phyloP scores from a whole-genome alignment of 371 early-diverging fungal species.

The Amoeboaphelidium occidentale region DNA sequence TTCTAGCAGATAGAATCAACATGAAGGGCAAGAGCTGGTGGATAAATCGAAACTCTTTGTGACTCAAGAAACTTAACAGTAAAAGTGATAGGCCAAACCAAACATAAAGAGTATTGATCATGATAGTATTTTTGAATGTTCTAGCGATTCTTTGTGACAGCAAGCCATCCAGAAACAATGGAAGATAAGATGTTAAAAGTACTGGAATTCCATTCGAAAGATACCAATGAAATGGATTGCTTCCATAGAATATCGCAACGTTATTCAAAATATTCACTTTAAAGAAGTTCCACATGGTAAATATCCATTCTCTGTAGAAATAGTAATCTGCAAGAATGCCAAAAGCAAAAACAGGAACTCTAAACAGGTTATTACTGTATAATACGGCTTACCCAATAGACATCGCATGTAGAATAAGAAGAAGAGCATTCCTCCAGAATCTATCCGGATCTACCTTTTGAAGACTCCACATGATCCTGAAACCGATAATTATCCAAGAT shows the following conservation, averaged over 20 bases:
- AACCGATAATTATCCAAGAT: slow-evolving; percentile 48
- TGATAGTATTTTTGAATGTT: background rate
- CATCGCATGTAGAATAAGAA: background rate
- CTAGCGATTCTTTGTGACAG: background rate
- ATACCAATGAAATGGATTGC: slow-evolving; percentile 74
- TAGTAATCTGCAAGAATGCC: slow-evolving; percentile 23
- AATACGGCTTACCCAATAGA: background rate
- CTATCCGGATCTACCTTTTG: background rate
- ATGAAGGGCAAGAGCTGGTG: slow-evolving; percentile 54
- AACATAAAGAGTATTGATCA: slow-evolving; percentile 6
- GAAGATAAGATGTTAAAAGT: slow-evolving; percentile 41
- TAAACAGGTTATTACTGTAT: background rate
- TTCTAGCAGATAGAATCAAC: slow-evolving; percentile 30
- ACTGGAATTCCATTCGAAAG: slow-evolving; percentile 50
- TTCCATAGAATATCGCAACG: slow-evolving; percentile 64
- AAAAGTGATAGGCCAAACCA: slow-evolving; percentile 26
- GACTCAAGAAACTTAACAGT: slow-evolving; percentile 48
- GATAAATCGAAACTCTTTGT: slow-evolving; percentile 85
- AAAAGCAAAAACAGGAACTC: slow-evolving; percentile 1
- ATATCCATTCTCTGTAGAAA: slow-evolving; percentile 29
- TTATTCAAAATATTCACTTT: slow-evolving; percentile 44
- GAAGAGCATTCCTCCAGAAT: background rate
- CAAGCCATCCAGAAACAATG: slow-evolving; percentile 23
- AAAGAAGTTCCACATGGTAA: slow-evolving; percentile 46
- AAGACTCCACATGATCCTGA: slow-evolving; percentile 11